Conservation (phyloP, 805 yeast species). For the Blastobotrys peoriensis region DNA sequence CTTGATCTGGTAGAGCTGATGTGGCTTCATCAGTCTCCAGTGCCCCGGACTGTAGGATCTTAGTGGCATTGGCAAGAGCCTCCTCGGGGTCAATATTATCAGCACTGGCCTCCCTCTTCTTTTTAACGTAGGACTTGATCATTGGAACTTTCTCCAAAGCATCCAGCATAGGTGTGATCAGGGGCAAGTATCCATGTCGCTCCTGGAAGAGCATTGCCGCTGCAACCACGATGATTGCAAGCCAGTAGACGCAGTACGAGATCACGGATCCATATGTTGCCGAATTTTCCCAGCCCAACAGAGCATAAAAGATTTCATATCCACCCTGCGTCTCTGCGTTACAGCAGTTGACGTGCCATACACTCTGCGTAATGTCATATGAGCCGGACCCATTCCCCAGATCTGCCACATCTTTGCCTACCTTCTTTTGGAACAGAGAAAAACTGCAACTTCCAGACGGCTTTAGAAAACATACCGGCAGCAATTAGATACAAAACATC, state of each 20-base stretch:
- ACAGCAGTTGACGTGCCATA: conserved; percentile 96
- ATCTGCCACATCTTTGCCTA: conserved; percentile 84
- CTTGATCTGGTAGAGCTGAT: too few species aligned
- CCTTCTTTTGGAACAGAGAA: conserved; percentile 63
- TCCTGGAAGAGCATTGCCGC: conserved; percentile 42
- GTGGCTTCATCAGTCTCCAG: too few species aligned
- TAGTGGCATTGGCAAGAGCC: neutral
- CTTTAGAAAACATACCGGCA: conserved; percentile 79
- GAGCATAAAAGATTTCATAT: conserved; percentile 86
- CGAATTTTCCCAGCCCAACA: conserved; percentile 90
- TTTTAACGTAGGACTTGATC: neutral
- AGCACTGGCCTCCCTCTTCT: neutral
- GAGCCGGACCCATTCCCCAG: conserved; percentile 92
- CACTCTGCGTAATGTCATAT: conserved; percentile 67
- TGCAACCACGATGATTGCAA: conserved; percentile 39
- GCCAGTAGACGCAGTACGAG: conserved; percentile 71
- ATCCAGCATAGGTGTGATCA: conserved; percentile 24
- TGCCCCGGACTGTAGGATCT: too few species aligned
- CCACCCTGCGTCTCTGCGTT: conserved; percentile 84
- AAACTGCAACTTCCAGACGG: conserved; percentile 90
- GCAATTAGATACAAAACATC: conserved; percentile 78
- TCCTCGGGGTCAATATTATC: neutral
- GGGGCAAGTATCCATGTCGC: conserved; percentile 56
- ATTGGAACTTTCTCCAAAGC: neutral
- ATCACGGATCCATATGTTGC: conserved; percentile 85